A percentile compares a stretch with the other conserved stretches of the same genome.
phyloP scores from a whole-genome alignment of 1,139 yeast genomes.

The Sugiyamaella grinbergsii region DNA sequence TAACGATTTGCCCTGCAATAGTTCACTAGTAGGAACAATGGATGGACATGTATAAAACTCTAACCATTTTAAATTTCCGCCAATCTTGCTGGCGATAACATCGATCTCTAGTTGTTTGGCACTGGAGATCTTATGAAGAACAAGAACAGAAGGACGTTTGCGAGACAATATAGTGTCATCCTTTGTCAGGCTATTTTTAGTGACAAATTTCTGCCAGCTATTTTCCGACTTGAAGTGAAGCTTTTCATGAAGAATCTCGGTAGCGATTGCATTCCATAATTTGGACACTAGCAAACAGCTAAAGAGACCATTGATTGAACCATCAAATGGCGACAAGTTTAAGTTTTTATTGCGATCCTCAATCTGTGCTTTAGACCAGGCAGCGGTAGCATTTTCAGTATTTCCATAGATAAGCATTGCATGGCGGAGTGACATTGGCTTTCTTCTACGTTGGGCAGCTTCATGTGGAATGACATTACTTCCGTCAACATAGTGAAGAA shows the following conservation, averaged over 20 bases:
- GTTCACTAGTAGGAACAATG: slow-evolving; percentile 57
- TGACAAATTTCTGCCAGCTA: slow-evolving; percentile 51
- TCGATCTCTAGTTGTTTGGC: slow-evolving; percentile 51
- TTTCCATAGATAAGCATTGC: slow-evolving; percentile 61
- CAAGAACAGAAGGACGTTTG: slow-evolving; percentile 40
- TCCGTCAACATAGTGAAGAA: slow-evolving; percentile 60
- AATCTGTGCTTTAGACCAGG: slow-evolving; percentile 49
- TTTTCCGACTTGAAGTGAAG: slow-evolving; percentile 56
- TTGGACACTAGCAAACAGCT: slow-evolving; percentile 69
- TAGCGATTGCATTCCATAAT: slow-evolving; percentile 61
- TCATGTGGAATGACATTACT: slow-evolving; percentile 59
- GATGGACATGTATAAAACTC: slow-evolving; percentile 85
- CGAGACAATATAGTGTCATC: not conserved
- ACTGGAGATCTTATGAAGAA: slow-evolving; percentile 53
- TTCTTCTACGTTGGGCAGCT: slow-evolving; percentile 58
- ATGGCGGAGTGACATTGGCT: slow-evolving; percentile 67
- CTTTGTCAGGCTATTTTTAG: slow-evolving; percentile 14
- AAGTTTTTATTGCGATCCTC: slow-evolving; percentile 23
- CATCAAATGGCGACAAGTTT: not conserved
- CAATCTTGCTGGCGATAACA: slow-evolving; percentile 44
- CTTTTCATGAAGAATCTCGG: slow-evolving; percentile 56
- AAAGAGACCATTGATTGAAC: slow-evolving; percentile 45
- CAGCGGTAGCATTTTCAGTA: slow-evolving; percentile 51
- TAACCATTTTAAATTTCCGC: slow-evolving; percentile 59
- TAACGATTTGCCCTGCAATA: slow-evolving; percentile 48